Percentiles rank a stretch among this genome's conserved stretches.
These are phyloP conservation scores for Cucurbitaria berberidis DNA, from an alignment of 2,329 filamentous ascomycete genomes.

Conservation along the genomic window DNA sequence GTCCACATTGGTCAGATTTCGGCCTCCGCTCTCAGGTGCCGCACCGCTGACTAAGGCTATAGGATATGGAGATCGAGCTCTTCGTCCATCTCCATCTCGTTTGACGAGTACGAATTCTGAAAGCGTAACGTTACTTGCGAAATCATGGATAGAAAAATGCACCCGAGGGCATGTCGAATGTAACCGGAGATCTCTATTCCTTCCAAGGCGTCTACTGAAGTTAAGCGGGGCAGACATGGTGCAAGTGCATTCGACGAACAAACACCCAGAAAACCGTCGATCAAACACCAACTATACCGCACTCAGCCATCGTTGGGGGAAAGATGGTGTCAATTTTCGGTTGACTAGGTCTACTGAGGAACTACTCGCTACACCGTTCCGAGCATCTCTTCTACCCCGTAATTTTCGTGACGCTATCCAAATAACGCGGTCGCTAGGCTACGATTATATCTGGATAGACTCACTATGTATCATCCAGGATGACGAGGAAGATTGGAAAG, in stretches of 20 bases:
- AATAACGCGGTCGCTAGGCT: constrained; percentile 1
- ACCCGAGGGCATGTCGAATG: not conserved
- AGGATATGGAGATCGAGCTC: not conserved
- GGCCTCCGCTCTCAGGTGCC: not conserved
- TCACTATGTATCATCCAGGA: constrained; percentile 10
- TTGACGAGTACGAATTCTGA: not conserved
- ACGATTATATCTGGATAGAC: constrained; percentile 15
- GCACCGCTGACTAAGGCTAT: not conserved
- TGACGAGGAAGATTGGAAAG: constrained; percentile 4
- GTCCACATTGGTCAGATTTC: not conserved
- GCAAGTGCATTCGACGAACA: not conserved
- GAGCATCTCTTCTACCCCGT: constrained; percentile 2
- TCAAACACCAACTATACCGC: not conserved
- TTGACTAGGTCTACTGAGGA: not conserved
- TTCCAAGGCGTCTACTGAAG: not conserved
- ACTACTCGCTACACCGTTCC: not conserved
- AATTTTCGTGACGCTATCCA: constrained; percentile 9
- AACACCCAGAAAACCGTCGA: not conserved
- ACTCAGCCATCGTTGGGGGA: not conserved
- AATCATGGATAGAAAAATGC: not conserved
- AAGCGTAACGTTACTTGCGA: not conserved
- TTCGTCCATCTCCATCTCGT: not conserved
- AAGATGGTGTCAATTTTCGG: not conserved
- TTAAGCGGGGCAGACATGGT: not conserved
- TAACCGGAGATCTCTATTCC: not conserved